A percentile compares a stretch with the other conserved stretches of the same genome.
phyloP scores from a whole-genome alignment of 495 filamentous ascomycete species.

The Penicillium argentinense region DNA sequence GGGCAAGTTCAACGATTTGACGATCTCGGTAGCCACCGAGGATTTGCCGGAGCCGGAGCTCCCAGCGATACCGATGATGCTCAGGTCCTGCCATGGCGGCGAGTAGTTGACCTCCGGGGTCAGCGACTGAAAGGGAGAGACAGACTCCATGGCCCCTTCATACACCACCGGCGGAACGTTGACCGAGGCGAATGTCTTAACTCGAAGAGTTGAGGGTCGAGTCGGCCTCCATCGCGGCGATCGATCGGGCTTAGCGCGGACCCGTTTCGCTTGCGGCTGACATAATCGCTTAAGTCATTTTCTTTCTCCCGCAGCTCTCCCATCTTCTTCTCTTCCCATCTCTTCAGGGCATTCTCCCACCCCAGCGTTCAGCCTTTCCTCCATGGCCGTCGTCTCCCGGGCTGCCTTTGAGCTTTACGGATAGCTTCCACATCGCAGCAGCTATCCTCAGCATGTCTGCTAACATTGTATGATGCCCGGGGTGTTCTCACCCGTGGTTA shows the following conservation, averaged over 20 bases:
- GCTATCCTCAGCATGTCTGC: slow-evolving; percentile 32
- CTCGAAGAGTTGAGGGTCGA: too few relatives aligned
- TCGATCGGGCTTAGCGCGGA: slow-evolving; percentile 26
- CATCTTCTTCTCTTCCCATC: slow-evolving; percentile 11
- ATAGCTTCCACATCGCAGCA: slow-evolving; percentile 21
- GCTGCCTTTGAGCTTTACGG: slow-evolving; percentile 20
- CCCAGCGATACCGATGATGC: slow-evolving; percentile 94
- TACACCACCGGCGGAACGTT: too few relatives aligned
- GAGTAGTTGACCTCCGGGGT: slow-evolving; percentile 67
- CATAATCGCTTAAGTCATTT: slow-evolving; percentile 21
- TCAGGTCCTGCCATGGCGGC: slow-evolving; percentile 90
- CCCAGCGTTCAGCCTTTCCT: slow-evolving; percentile 28
- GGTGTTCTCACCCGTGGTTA: slow-evolving; percentile 33
- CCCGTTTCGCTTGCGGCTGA: slow-evolving; percentile 22
- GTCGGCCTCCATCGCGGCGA: too few relatives aligned
- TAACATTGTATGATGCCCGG: slow-evolving; percentile 46
- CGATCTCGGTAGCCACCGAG: slow-evolving; percentile 89
- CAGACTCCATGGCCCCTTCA: slow-evolving; percentile 42
- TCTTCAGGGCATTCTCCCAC: slow-evolving; percentile 12
- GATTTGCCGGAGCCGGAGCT: slow-evolving; percentile 97
- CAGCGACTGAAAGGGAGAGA: slow-evolving; percentile 44
- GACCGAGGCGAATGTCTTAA: slow-evolving; percentile 8
- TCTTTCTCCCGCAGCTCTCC: slow-evolving; percentile 14
- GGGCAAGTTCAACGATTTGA: slow-evolving; percentile 82
- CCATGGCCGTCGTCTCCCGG: slow-evolving; percentile 32